These are phyloP conservation scores for Eucommia ulmoides DNA, from an alignment of 257 asterid species.

Conservation along the genomic window DNA sequence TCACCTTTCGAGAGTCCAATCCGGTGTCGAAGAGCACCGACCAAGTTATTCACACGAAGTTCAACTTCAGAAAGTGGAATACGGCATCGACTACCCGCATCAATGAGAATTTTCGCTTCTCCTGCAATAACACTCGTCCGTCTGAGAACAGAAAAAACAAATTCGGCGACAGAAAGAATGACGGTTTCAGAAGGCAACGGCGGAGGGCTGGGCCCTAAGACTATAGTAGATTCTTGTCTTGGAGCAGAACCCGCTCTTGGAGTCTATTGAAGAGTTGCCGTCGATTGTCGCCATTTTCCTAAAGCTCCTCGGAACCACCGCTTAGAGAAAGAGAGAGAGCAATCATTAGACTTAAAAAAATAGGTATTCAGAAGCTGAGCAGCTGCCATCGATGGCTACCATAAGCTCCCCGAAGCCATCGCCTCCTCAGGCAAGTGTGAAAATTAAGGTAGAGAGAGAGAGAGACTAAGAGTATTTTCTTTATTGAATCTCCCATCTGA, in stretches of 20 bases:
- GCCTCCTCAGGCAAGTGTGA: neutral
- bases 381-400: neutral
- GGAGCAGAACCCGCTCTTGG: slow-evolving; percentile 29
- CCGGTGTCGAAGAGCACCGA: slow-evolving; percentile 17
- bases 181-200: slow-evolving; percentile 31
- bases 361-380: neutral
- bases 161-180: slow-evolving; percentile 35
- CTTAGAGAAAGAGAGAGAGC: no score
- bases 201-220: slow-evolving; percentile 27
- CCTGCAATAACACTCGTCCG: slow-evolving; percentile 5
- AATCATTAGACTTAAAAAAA: neutral
- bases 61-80: slow-evolving; percentile 24
- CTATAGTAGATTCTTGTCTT: slow-evolving; percentile 24
- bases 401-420: neutral
- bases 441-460: neutral
- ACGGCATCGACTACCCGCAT: slow-evolving; percentile 20
- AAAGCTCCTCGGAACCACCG: no score
- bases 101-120: slow-evolving; percentile 20
- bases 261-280: slow-evolving; percentile 14
- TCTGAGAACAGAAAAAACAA: slow-evolving; percentile 21
- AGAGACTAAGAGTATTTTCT: neutral
- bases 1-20: slow-evolving; percentile 20
- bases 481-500: no score
- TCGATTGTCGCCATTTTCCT: neutral
- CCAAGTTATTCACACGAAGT: slow-evolving; percentile 11